phyloP scores from a whole-genome alignment of 179 eudicot species.

The Silene vulgaris region DNA sequence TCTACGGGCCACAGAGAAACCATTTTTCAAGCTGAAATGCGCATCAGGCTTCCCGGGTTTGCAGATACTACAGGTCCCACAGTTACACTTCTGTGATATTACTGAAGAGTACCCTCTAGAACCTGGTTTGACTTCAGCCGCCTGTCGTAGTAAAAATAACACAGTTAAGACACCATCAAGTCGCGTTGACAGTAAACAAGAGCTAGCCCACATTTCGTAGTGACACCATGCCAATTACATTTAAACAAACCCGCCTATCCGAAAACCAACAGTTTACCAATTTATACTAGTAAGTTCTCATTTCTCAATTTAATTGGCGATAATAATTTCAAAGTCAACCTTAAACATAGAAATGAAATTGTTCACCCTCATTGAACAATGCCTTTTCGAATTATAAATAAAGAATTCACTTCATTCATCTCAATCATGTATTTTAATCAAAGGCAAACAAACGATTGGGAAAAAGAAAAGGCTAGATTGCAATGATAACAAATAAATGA shows the following conservation, averaged over 20 bases:
- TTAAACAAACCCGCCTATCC: neutral
- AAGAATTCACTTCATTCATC: too few relatives aligned
- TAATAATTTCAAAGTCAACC: too few relatives aligned
- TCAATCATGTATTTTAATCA: too few relatives aligned
- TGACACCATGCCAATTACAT: neutral
- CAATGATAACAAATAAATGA: too few relatives aligned
- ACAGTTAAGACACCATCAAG: neutral
- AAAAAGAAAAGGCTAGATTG: neutral
- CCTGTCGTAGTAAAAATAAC: slow-evolving; percentile 21
- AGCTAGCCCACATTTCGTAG: neutral
- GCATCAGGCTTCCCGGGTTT: slow-evolving; percentile 20
- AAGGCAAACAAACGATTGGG: neutral
- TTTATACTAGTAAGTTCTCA: neutral
- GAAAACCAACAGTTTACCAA: neutral
- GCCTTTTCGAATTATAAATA: too few relatives aligned
- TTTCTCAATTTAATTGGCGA: too few relatives aligned
- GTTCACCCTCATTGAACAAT: too few relatives aligned
- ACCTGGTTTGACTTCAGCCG: slow-evolving; percentile 31
- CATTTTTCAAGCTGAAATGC: slow-evolving; percentile 31
- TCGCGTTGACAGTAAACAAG: neutral
- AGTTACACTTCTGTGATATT: slow-evolving; percentile 13
- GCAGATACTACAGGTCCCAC: slow-evolving; percentile 25
- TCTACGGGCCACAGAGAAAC: slow-evolving; percentile 31
- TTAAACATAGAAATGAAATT: too few relatives aligned
- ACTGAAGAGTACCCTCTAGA: slow-evolving; percentile 49